Conservation (phyloP, 148 eudicot genomes). For the Suaeda aralocaspica region DNA sequence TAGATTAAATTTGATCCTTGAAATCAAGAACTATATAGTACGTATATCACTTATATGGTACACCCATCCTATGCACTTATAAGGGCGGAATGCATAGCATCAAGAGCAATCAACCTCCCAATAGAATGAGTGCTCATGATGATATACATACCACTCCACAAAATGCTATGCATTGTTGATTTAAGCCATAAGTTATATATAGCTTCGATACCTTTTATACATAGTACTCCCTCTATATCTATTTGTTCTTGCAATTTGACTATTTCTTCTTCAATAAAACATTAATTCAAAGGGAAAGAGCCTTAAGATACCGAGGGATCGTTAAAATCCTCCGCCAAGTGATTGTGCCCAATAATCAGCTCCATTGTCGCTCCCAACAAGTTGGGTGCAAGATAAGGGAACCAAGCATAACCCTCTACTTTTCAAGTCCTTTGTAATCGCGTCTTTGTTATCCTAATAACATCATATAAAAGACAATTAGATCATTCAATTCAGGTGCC, state of each 20-base stretch:
- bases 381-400: slow-evolving; percentile 57
- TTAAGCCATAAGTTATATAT: no score
- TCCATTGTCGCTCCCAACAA: slow-evolving; percentile 59
- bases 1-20: neutral
- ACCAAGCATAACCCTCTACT: slow-evolving; percentile 77
- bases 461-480: neutral
- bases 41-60: neutral
- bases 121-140: slow-evolving; percentile 47
- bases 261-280: no score
- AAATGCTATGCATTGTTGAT: slow-evolving; percentile 19
- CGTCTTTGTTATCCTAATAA: slow-evolving; percentile 34
- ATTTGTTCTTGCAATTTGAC: no score
- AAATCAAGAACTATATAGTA: neutral
- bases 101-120: slow-evolving; percentile 46
- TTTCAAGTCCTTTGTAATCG: slow-evolving; percentile 50
- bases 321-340: slow-evolving; percentile 52
- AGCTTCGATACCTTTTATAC: neutral
- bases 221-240: no score
- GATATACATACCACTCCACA: slow-evolving; percentile 36
- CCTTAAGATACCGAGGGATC: no score
- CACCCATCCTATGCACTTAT: slow-evolving; percentile 2
- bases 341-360: slow-evolving; percentile 75
- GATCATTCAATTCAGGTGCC: no score
- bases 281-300: no score
- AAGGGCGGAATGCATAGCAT: slow-evolving; percentile 25